Conservation (phyloP, 108 stramenopile genomes). For the Phaeodactylum tricornutum region DNA sequence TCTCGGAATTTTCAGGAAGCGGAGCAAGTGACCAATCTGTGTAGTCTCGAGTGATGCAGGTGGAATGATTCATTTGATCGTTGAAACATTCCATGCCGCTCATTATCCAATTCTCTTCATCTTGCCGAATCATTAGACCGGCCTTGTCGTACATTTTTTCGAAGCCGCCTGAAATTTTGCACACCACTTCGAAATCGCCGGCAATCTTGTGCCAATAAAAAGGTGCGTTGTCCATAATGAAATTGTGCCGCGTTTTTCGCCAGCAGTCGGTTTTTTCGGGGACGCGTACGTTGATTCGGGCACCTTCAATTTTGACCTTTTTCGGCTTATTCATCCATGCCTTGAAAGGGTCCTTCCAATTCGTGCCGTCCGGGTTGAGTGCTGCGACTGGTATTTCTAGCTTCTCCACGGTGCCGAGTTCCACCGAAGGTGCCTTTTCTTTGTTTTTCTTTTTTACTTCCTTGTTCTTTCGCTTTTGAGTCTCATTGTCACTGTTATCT, state of each 20-base stretch:
- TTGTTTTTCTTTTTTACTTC: background rate
- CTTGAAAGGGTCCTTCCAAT: background rate
- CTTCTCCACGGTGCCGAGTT: background rate
- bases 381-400: background rate
- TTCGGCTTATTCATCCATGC: background rate
- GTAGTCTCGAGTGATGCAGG: conserved; percentile 30
- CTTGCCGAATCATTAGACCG: conserved; percentile 38
- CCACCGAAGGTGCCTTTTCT: background rate
- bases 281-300: conserved; percentile 11
- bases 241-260: conserved; percentile 28
- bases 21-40: conserved; percentile 31
- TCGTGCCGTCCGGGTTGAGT: background rate
- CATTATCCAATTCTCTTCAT: conserved; percentile 31
- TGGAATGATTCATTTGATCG: conserved; percentile 23
- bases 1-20: conserved; percentile 13
- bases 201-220: conserved; percentile 31
- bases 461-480: background rate
- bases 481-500: background rate
- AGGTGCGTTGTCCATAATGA: conserved; percentile 28
- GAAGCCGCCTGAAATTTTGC: conserved; percentile 26
- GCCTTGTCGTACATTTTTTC: conserved; percentile 33
- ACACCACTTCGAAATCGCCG: conserved; percentile 37
- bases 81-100: conserved; percentile 26
- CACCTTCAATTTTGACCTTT: background rate
- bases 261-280: conserved; percentile 31